Percentiles rank a stretch among this genome's conserved stretches.
Evolutionary conservation across 2,329 filamentous ascomycete genomes (phyloP).

Genomic region (Botrytis hyacinthi): DNA sequence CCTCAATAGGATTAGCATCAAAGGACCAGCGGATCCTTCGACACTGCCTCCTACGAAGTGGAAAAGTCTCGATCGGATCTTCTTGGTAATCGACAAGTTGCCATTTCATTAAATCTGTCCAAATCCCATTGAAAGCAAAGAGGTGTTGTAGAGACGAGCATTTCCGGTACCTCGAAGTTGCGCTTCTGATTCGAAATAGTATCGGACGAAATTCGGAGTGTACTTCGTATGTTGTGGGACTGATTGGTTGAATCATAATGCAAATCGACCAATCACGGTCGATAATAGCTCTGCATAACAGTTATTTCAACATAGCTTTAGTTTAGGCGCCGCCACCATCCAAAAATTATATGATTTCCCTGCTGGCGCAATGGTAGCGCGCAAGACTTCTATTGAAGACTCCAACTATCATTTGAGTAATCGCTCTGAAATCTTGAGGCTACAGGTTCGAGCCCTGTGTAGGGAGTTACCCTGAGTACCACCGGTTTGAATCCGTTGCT

Average conservation of each 20-base stretch:
- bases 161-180: not conserved
- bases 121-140: not conserved
- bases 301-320: accelerated
- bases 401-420: too few relatives aligned
- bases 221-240: not conserved
- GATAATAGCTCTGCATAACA: accelerated
- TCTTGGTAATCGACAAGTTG: not conserved
- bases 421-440: not conserved
- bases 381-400: constrained; percentile 14
- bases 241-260: not conserved
- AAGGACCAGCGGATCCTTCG: not conserved
- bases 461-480: constrained; percentile 4
- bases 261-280: not conserved
- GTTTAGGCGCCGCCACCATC: accelerated
- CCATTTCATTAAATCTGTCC: not conserved
- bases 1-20: not conserved
- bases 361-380: constrained; percentile 21
- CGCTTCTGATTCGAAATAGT: not conserved
- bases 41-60: not conserved
- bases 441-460: constrained; percentile 1
- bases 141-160: not conserved
- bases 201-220: not conserved
- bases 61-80: not conserved
- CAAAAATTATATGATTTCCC: not conserved
- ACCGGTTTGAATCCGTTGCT: not conserved